Evolutionary conservation across 768 basidiomycete genomes (phyloP).

Genomic region (Trametes cingulata): DNA sequence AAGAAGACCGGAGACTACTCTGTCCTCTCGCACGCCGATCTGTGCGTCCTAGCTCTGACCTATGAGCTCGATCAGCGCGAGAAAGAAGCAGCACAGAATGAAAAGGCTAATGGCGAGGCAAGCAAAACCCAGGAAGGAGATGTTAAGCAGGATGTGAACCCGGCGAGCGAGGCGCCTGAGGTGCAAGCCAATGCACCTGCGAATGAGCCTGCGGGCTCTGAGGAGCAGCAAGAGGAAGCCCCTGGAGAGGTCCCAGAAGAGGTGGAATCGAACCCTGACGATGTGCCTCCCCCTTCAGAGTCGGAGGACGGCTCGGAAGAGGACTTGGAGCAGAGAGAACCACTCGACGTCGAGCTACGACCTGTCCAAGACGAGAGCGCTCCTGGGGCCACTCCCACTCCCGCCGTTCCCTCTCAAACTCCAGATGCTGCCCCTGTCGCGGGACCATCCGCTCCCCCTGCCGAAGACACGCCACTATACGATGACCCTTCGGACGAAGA

Average conservation of each 20-base stretch:
- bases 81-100: constrained; percentile 31
- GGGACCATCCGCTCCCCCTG: constrained; percentile 19
- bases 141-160: background rate
- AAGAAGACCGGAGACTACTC: constrained; percentile 97
- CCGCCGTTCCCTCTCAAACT: background rate
- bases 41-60: constrained; percentile 88
- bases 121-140: background rate
- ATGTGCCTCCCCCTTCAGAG: constrained; percentile 8
- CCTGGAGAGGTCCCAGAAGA: constrained; percentile 18
- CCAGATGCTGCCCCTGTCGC: background rate
- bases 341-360: constrained; percentile 48
- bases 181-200: background rate
- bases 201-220: background rate
- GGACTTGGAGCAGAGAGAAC: constrained; percentile 33
- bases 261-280: constrained; percentile 21
- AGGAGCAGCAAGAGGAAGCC: constrained; percentile 10
- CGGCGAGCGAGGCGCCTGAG: constrained; percentile 6
- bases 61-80: constrained; percentile 68
- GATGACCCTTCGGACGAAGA: constrained; percentile 79
- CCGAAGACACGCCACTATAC: constrained; percentile 44
- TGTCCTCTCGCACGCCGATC: constrained; percentile 87
- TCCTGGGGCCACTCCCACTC: background rate
- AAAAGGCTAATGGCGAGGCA: constrained; percentile 26
- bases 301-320: constrained; percentile 8
- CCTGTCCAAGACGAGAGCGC: constrained; percentile 31